Conservation (phyloP, 2,329 filamentous ascomycete genomes). For the Trichoderma breve region DNA sequence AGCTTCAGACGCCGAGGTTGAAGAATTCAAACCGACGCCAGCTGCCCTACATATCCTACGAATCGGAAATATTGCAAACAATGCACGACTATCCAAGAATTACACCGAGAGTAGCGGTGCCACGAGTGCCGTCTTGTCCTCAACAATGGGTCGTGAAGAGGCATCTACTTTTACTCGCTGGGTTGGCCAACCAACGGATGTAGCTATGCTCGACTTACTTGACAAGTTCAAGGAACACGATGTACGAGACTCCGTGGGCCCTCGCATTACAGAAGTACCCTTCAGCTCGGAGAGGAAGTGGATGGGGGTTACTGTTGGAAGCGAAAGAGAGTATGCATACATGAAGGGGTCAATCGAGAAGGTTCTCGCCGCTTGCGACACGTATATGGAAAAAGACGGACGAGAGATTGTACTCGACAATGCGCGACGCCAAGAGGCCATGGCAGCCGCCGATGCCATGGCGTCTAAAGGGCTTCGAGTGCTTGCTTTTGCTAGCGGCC, state of each 20-base stretch:
- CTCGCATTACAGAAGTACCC: slow-evolving; percentile 78
- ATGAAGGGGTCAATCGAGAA: slow-evolving; percentile 94
- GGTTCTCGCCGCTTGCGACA: slow-evolving; percentile 82
- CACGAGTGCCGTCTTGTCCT: slow-evolving; percentile 75
- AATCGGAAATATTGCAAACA: slow-evolving; percentile 95
- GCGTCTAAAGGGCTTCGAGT: slow-evolving; percentile 86
- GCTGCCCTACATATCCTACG: slow-evolving; percentile 79
- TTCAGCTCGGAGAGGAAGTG: slow-evolving; percentile 98
- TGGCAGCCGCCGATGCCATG: slow-evolving; percentile 80
- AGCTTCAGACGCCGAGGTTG: slow-evolving; percentile 52
- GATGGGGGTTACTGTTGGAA: slow-evolving; percentile 92
- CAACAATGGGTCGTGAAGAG: slow-evolving; percentile 64
- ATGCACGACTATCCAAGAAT: slow-evolving; percentile 74
- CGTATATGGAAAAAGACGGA: slow-evolving; percentile 82
- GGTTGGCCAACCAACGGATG: slow-evolving; percentile 95
- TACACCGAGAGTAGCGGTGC: slow-evolving; percentile 69
- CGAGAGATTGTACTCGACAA: slow-evolving; percentile 83
- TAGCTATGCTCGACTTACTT: slow-evolving; percentile 91
- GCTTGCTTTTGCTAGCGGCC: slow-evolving; percentile 87
- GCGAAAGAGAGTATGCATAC: slow-evolving; percentile 78
- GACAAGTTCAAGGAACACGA: slow-evolving; percentile 92
- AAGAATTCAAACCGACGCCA: slow-evolving; percentile 62
- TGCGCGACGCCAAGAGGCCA: slow-evolving; percentile 67
- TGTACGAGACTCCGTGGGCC: slow-evolving; percentile 80
- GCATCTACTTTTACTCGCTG: slow-evolving; percentile 74